Conservation (phyloP, 1,284 basidiomycete genomes). For the Pisolithus thermaeus region DNA sequence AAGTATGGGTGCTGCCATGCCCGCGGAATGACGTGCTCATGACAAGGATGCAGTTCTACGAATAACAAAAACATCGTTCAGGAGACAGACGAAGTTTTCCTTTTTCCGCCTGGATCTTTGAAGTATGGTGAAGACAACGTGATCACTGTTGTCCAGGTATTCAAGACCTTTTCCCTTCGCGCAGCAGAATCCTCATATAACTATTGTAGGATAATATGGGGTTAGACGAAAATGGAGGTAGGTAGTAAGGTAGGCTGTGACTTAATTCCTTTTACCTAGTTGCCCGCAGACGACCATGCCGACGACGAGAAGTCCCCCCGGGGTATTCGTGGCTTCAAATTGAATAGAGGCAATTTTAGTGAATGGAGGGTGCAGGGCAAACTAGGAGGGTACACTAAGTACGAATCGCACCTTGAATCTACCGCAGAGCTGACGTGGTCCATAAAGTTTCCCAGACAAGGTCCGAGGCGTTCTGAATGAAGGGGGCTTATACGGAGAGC, state of each 20-base stretch:
- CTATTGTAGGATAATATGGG: conserved; percentile 69
- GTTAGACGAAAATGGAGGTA: conserved; percentile 55
- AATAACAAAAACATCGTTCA: conserved; percentile 53
- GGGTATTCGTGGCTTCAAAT: conserved; percentile 69
- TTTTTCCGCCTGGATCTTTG: conserved; percentile 53
- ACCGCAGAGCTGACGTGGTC: conserved; percentile 2
- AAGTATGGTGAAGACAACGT: conserved; percentile 56
- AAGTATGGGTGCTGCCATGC: conserved; percentile 40
- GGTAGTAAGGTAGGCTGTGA: conserved; percentile 11
- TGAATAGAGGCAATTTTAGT: conserved; percentile 54
- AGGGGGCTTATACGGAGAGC: conserved; percentile 75
- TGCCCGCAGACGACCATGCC: conserved; percentile 12
- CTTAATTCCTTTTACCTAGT: conserved; percentile 12
- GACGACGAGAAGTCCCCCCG: conserved; percentile 59
- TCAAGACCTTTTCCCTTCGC: conserved; percentile 4
- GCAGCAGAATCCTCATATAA: conserved; percentile 1
- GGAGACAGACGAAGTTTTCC: conserved; percentile 60
- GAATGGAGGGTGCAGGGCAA: conserved; percentile 83
- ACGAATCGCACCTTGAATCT: conserved; percentile 15
- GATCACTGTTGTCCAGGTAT: conserved; percentile 67
- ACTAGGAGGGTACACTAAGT: conserved; percentile 68
- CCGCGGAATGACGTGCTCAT: background rate
- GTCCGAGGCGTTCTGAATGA: conserved; percentile 69
- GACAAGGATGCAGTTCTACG: conserved; percentile 41
- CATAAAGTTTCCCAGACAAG: conserved; percentile 56